Evolutionary conservation across 2,329 filamentous ascomycete genomes (phyloP).

Genomic region (Colletotrichum sublineola): DNA sequence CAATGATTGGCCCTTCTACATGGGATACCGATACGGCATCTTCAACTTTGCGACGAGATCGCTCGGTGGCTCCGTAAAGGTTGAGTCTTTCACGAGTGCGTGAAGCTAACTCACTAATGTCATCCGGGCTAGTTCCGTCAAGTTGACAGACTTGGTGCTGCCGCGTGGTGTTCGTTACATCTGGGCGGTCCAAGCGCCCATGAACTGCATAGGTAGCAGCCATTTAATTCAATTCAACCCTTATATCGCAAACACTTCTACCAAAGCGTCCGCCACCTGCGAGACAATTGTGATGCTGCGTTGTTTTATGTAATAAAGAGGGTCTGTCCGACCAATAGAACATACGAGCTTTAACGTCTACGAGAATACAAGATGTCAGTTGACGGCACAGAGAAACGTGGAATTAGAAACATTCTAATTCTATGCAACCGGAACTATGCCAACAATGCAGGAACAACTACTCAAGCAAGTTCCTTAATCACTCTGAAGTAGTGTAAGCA

Average conservation of each 20-base stretch:
- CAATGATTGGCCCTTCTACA: constrained; percentile 59
- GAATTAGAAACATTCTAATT: background rate
- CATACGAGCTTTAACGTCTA: background rate
- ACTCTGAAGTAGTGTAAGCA: too few relatives aligned
- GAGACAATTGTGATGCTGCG: background rate
- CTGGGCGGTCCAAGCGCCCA: background rate
- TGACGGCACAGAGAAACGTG: too few relatives aligned
- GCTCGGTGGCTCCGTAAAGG: constrained; percentile 43
- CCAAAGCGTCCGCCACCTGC: background rate
- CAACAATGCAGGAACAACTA: background rate
- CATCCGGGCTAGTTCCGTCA: background rate
- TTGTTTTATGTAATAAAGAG: background rate
- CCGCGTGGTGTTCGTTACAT: background rate
- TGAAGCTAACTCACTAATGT: background rate
- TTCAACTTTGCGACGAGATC: constrained; percentile 62
- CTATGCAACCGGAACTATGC: background rate
- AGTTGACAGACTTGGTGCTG: background rate
- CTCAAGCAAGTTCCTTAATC: background rate
- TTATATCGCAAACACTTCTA: background rate
- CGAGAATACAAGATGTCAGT: too few relatives aligned
- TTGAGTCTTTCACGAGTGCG: constrained; percentile 14
- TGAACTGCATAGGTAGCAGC: background rate
- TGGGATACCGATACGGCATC: constrained; percentile 62
- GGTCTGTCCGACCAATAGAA: background rate
- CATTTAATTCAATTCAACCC: background rate